Evolutionary conservation across 176 grass and related monocot genomes (phyloP).

Genomic region (Oryza meridionalis): DNA sequence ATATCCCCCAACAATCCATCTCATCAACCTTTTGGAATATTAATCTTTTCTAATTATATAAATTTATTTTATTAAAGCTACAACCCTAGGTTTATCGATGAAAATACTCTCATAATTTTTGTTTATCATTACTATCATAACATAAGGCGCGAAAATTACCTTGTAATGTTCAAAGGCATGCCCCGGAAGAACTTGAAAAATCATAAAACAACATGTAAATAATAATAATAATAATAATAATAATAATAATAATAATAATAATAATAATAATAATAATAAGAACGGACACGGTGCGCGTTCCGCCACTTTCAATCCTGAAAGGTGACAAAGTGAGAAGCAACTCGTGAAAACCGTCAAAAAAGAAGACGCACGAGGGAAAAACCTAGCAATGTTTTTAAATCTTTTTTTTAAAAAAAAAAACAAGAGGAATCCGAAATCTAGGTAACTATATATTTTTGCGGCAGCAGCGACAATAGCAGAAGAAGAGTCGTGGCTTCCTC

Average conservation of each 20-base stretch:
- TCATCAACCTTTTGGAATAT: too few relatives aligned
- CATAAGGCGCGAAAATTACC: too few relatives aligned
- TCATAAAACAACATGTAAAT: not conserved
- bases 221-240: too few relatives aligned
- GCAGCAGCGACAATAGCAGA: not conserved
- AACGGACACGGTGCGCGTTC: not conserved
- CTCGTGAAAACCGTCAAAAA: not conserved
- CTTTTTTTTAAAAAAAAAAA: not conserved
- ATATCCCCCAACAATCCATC: too few relatives aligned
- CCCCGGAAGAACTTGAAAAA: too few relatives aligned
- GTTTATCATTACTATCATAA: too few relatives aligned
- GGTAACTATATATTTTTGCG: not conserved
- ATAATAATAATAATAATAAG: not conserved
- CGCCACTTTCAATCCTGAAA: conserved; percentile 6
- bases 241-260: too few relatives aligned
- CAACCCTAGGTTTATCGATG: too few relatives aligned
- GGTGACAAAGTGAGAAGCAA: not conserved
- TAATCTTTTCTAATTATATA: too few relatives aligned
- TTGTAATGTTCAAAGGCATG: too few relatives aligned
- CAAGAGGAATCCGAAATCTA: not conserved
- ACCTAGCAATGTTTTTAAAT: not conserved
- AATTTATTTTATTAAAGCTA: too few relatives aligned
- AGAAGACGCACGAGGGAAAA: conserved; percentile 25
- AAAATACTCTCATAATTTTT: too few relatives aligned
- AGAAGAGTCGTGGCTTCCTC: not conserved